Percentiles rank a stretch among this genome's conserved stretches.
Conservation (phyloP, 495 filamentous ascomycete genomes). For the Xylaria longipes region DNA sequence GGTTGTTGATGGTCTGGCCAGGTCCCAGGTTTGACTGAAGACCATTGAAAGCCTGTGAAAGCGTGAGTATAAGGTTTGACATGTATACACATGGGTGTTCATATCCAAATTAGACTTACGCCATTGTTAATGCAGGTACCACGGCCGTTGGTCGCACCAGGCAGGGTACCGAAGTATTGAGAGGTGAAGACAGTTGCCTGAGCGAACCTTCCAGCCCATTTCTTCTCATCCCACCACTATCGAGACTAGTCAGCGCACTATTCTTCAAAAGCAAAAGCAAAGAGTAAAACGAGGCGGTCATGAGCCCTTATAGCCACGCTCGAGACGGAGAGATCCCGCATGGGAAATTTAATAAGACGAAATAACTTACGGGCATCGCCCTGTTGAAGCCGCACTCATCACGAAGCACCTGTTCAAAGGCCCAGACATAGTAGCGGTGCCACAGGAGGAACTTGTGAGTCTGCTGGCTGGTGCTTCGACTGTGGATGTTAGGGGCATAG, state of each 20-base stretch:
- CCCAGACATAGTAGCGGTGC: constrained; percentile 69
- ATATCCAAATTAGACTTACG: constrained; percentile 41
- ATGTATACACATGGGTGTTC: neutral
- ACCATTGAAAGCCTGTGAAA: constrained; percentile 35
- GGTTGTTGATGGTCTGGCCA: constrained; percentile 35
- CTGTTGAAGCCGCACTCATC: constrained; percentile 70
- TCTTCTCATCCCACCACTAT: constrained; percentile 52
- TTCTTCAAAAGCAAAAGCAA: neutral
- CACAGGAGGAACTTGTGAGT: constrained; percentile 68
- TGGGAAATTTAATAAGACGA: neutral
- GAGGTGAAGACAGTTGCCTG: constrained; percentile 44
- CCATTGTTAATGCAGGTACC: constrained; percentile 40
- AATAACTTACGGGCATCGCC: constrained; percentile 32
- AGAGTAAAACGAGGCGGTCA: neutral
- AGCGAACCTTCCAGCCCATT: constrained; percentile 44
- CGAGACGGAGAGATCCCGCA: neutral
- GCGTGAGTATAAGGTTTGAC: constrained; percentile 18
- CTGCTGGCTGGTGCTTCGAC: constrained; percentile 52
- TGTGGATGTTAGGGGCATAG: constrained; percentile 66
- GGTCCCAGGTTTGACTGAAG: constrained; percentile 47
- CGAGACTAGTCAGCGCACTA: neutral
- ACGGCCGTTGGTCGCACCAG: constrained; percentile 39
- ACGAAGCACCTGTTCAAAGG: constrained; percentile 65
- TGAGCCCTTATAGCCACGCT: neutral
- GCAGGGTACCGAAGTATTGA: constrained; percentile 40